Percentiles rank a stretch among this genome's conserved stretches.
Evolutionary conservation across 192 early-diverging fungal genomes (phyloP).

Genomic region (Backusella tarrabulga): DNA sequence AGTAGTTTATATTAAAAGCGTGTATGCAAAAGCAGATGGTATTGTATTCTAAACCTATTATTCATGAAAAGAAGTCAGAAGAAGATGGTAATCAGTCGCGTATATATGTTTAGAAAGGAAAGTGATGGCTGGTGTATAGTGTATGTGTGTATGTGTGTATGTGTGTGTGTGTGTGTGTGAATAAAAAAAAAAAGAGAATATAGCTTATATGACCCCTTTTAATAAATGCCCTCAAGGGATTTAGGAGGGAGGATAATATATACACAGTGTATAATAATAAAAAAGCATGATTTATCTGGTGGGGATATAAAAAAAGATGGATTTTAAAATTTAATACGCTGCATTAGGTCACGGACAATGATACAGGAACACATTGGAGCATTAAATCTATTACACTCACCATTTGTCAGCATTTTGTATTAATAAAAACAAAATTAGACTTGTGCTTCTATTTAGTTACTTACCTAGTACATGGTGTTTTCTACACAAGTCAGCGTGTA

Average conservation of each 20-base stretch:
- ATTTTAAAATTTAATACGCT: background rate
- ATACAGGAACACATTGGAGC: background rate
- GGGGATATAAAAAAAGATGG: background rate
- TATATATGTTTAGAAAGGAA: background rate
- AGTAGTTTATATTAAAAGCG: background rate
- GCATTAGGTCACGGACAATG: constrained; percentile 3
- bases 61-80: background rate
- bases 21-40: background rate
- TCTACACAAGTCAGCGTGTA: background rate
- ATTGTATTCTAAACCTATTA: background rate
- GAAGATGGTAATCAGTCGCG: background rate
- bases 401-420: background rate
- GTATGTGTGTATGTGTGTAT: background rate
- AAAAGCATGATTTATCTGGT: background rate
- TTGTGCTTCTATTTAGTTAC: background rate
- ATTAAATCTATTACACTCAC: background rate
- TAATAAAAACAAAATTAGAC: background rate
- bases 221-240: background rate
- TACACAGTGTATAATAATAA: background rate
- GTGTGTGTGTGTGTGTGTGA: background rate
- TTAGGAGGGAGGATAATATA: background rate
- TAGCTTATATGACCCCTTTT: background rate
- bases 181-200: background rate
- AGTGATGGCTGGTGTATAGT: background rate
- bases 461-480: background rate